Conservation (phyloP, 257 asterid genomes). For the Solanum chmielewskii region DNA sequence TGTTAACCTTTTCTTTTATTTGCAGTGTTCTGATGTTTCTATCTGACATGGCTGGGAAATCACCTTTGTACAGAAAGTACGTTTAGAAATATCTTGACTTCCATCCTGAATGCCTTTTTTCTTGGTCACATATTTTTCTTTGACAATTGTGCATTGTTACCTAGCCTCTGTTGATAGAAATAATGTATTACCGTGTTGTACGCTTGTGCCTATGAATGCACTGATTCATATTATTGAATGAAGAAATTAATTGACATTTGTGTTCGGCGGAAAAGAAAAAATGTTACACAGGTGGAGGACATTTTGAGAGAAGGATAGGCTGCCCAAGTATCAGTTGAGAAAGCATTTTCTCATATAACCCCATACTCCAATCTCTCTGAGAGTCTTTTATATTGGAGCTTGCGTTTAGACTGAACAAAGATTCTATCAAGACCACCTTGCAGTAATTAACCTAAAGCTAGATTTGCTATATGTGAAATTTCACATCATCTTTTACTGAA, state of each 20-base stretch:
- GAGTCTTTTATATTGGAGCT: background rate
- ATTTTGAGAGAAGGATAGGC: background rate
- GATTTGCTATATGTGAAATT: background rate
- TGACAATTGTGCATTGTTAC: background rate
- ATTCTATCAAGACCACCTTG: background rate
- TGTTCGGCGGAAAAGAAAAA: background rate
- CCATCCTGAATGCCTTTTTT: background rate
- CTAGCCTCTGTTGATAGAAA: background rate
- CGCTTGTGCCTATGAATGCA: background rate
- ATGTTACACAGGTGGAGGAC: background rate
- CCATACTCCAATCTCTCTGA: background rate
- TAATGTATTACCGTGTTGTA: background rate
- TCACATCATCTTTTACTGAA: background rate
- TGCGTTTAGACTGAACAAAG: background rate
- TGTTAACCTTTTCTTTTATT: background rate
- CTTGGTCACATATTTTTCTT: background rate
- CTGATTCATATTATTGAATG: background rate
- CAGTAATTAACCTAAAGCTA: background rate
- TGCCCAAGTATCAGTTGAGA: background rate
- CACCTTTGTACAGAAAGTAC: conserved; percentile 90
- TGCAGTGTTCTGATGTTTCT: conserved; percentile 85
- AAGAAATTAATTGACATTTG: background rate
- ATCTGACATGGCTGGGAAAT: conserved; percentile 91
- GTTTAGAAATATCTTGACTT: conserved; percentile 12
- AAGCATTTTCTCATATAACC: background rate